These are phyloP conservation scores for Panus rudis DNA, from an alignment of 768 basidiomycete species.

Conservation along the genomic window DNA sequence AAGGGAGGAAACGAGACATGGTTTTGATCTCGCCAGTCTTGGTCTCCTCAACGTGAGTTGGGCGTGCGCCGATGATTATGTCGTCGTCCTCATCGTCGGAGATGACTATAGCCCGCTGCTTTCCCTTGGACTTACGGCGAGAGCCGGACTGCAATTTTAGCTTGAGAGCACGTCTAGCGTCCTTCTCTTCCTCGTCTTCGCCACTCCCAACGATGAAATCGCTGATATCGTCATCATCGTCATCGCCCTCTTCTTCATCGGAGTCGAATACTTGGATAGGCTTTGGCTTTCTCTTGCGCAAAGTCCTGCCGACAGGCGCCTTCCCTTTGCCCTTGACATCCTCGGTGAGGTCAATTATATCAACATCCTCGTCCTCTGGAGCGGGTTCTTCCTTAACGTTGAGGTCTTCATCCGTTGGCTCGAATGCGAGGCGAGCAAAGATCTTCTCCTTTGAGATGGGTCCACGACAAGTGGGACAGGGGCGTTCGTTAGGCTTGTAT, in stretches of 20 bases:
- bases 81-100: slow-evolving; percentile 18
- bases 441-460: slow-evolving; percentile 39
- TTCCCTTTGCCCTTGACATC: slow-evolving; percentile 7
- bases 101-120: slow-evolving; percentile 31
- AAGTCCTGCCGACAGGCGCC: slow-evolving; percentile 3
- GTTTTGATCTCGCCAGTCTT: too few relatives aligned
- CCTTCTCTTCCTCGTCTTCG: slow-evolving; percentile 51
- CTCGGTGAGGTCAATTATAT: slow-evolving; percentile 19
- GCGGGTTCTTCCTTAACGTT: slow-evolving; percentile 9
- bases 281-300: slow-evolving; percentile 25
- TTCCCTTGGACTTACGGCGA: slow-evolving; percentile 20
- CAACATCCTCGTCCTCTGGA: slow-evolving; percentile 22
- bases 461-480: slow-evolving; percentile 58
- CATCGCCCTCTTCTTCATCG: slow-evolving; percentile 28
- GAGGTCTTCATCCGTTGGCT: slow-evolving; percentile 47
- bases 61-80: slow-evolving; percentile 16
- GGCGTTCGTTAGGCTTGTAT: slow-evolving; percentile 37
- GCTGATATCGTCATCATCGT: slow-evolving; percentile 37
- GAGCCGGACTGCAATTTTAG: background rate
- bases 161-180: slow-evolving; percentile 32
- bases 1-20: slow-evolving; percentile 56
- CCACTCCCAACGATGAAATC: slow-evolving; percentile 48
- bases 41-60: too few relatives aligned
- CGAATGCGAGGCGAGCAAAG: slow-evolving; percentile 54
- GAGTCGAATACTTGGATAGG: slow-evolving; percentile 24